Evolutionary conservation across 345 rosid species (phyloP).

Genomic region (Mercurialis annua): DNA sequence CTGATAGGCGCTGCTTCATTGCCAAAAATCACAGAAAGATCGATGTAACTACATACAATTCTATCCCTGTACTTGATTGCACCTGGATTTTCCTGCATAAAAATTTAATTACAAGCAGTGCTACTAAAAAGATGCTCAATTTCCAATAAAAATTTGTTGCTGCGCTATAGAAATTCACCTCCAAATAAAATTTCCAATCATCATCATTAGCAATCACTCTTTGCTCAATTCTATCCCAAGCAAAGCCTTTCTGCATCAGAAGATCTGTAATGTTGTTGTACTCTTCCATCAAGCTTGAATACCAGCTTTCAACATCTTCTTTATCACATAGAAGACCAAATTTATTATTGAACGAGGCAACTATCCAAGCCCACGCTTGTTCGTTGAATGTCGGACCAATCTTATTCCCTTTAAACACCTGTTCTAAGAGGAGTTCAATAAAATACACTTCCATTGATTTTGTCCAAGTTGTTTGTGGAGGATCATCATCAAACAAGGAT

Average conservation of each 20-base stretch:
- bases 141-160: not conserved
- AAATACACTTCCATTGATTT: slow-evolving; percentile 24
- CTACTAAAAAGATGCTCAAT: not conserved
- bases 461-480: slow-evolving; percentile 29
- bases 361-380: slow-evolving; percentile 25
- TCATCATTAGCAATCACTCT: slow-evolving; percentile 13
- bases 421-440: slow-evolving; percentile 27
- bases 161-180: slow-evolving; percentile 18
- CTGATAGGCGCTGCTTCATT: not conserved
- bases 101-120: not conserved
- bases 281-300: slow-evolving; percentile 25
- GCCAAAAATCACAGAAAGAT: slow-evolving; percentile 26
- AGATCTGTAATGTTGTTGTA: slow-evolving; percentile 20
- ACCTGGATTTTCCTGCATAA: slow-evolving; percentile 24
- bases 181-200: slow-evolving; percentile 21
- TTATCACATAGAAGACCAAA: slow-evolving; percentile 25
- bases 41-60: slow-evolving; percentile 19
- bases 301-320: slow-evolving; percentile 17
- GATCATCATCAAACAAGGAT: slow-evolving; percentile 22
- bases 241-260: slow-evolving; percentile 25
- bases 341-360: slow-evolving; percentile 22
- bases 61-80: slow-evolving; percentile 24
- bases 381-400: slow-evolving; percentile 18
- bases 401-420: slow-evolving; percentile 22
- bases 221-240: slow-evolving; percentile 22